Conservation (phyloP, 495 filamentous ascomycete species). For the Cladorrhinum samala region DNA sequence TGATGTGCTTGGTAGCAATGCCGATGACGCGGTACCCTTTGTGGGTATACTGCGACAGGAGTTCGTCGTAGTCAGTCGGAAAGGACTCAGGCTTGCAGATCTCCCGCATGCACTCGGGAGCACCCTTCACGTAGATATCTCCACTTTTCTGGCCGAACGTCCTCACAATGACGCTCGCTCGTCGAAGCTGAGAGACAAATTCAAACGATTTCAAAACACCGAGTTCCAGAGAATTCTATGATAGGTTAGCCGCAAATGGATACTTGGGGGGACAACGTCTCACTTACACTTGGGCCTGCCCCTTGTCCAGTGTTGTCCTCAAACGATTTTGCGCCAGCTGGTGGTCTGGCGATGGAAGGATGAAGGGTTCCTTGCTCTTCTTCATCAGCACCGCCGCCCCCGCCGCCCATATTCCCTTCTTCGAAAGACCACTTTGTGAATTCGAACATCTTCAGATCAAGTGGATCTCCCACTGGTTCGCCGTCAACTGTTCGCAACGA, state of each 20-base stretch:
- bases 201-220: conserved; percentile 86
- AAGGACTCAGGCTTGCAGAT: conserved; percentile 82
- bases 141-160: conserved; percentile 74
- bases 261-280: not conserved
- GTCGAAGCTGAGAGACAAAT: conserved; percentile 91
- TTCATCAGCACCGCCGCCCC: conserved; percentile 49
- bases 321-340: conserved; percentile 52
- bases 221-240: conserved; percentile 60
- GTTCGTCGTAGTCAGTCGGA: conserved; percentile 82
- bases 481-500: conserved; percentile 80
- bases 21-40: conserved; percentile 96
- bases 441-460: conserved; percentile 98
- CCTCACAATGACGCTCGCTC: conserved; percentile 87
- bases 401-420: conserved; percentile 63
- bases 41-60: conserved; percentile 84
- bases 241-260: conserved; percentile 6
- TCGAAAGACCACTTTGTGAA: conserved; percentile 93
- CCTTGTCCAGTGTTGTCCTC: conserved; percentile 31
- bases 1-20: conserved; percentile 82
- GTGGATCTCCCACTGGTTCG: conserved; percentile 85
- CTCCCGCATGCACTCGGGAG: conserved; percentile 90
- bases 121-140: conserved; percentile 90
- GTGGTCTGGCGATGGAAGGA: conserved; percentile 82
- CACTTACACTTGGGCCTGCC: conserved; percentile 35
- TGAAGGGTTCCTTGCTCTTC: conserved; percentile 61